Conservation (phyloP, 2,329 filamentous ascomycete species). For the Polytolypa hystricis region DNA sequence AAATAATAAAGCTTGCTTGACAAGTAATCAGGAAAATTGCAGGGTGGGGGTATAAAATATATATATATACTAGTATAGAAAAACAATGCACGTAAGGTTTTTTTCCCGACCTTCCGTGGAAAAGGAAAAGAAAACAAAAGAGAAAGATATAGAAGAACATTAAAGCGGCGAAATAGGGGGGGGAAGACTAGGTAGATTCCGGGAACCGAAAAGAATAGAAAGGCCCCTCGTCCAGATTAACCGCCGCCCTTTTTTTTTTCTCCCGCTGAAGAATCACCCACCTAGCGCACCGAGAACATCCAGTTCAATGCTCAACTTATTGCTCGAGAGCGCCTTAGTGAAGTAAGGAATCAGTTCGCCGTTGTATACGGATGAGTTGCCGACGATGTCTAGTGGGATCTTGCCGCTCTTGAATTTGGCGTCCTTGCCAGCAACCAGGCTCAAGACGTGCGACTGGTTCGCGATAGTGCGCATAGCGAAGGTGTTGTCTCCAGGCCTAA, state of each 20-base stretch:
- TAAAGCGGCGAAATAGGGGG: neutral
- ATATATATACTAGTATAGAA: no score
- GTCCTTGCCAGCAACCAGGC: conserved; percentile 16
- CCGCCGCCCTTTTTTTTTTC: no score
- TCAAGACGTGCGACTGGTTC: conserved; percentile 31
- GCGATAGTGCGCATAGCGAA: conserved; percentile 40
- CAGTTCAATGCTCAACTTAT: conserved; percentile 36
- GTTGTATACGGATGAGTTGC: conserved; percentile 37
- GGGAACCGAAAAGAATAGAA: neutral
- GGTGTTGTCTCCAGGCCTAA: conserved; percentile 45
- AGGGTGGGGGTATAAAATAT: no score
- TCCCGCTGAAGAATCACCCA: no score
- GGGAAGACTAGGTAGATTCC: neutral
- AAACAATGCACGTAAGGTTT: no score
- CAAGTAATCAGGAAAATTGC: no score
- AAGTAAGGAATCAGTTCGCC: conserved; percentile 45
- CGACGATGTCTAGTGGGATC: conserved; percentile 41
- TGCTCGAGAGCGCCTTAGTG: conserved; percentile 38
- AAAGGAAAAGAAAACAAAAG: conserved; percentile 3
- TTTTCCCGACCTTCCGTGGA: neutral
- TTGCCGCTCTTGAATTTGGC: conserved; percentile 35
- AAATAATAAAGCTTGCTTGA: no score
- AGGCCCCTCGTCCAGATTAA: no score
- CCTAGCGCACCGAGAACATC: conserved; percentile 28
- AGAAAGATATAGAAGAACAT: neutral